A percentile compares a stretch with the other conserved stretches of the same genome.
phyloP scores from a whole-genome alignment of 2,329 filamentous ascomycete genomes.

The Aschersonia sp. region DNA sequence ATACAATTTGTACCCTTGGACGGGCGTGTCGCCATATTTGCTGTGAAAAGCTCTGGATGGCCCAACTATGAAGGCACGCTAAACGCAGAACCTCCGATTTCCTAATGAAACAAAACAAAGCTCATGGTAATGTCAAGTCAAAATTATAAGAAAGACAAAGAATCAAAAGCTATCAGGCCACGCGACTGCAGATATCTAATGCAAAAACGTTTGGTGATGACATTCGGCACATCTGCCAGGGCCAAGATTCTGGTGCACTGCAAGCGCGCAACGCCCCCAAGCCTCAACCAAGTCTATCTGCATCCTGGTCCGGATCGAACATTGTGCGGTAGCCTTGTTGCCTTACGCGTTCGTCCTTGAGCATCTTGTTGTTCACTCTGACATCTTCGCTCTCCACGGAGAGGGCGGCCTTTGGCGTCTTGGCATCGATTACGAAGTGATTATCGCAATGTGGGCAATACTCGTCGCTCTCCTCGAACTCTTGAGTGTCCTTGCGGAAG shows the following conservation, averaged over 20 bases:
- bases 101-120: too few species aligned
- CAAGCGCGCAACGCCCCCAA: not conserved
- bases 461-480: conserved; percentile 95
- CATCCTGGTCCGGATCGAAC: conserved; percentile 63
- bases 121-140: too few species aligned
- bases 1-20: not conserved
- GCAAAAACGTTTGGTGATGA: too few species aligned
- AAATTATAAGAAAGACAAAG: too few species aligned
- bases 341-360: conserved; percentile 74
- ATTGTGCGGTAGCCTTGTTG: conserved; percentile 45
- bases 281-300: conserved; percentile 60
- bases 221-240: too few species aligned
- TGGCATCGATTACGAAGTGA: conserved; percentile 86
- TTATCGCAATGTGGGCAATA: conserved; percentile 99
- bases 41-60: too few species aligned
- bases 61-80: too few species aligned
- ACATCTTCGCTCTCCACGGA: conserved; percentile 86
- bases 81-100: too few species aligned
- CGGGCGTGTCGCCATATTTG: too few species aligned
- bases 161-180: too few species aligned
- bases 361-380: conserved; percentile 73
- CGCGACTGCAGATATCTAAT: too few species aligned
- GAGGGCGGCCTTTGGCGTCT: conserved; percentile 67
- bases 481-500: conserved; percentile 83
- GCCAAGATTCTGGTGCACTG: too few species aligned